Percentiles rank a stretch among this genome's conserved stretches.
phyloP scores from a whole-genome alignment of 2,329 filamentous ascomycete genomes.

The Didymella pinodella region DNA sequence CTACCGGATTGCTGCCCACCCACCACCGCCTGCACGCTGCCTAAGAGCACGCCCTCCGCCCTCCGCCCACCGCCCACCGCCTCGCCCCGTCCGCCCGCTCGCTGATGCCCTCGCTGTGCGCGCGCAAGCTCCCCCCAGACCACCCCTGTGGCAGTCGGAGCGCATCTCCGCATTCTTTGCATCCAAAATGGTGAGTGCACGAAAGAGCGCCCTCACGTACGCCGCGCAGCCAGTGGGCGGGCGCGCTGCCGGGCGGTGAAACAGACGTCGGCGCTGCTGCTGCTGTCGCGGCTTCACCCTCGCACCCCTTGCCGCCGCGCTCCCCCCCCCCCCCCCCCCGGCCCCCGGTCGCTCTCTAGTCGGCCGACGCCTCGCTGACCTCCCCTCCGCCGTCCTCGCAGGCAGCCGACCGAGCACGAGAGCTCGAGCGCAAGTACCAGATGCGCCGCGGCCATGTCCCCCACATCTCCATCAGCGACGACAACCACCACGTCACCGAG shows the following conservation, averaged over 20 bases:
- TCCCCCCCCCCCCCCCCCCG: constrained; percentile 1
- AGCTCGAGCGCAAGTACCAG: constrained; percentile 59
- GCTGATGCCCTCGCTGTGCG: constrained; percentile 18
- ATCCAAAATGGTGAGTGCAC: constrained; percentile 35
- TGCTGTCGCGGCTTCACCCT: constrained; percentile 11
- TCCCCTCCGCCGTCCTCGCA: constrained; percentile 33
- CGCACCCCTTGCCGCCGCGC: constrained; percentile 15
- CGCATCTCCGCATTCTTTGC: constrained; percentile 29
- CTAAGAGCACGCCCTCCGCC: constrained; percentile 2
- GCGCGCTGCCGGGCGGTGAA: constrained; percentile 6
- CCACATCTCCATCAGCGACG: constrained; percentile 79
- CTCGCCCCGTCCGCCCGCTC: constrained; percentile 1
- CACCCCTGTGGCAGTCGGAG: constrained; percentile 30
- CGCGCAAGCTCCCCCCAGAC: constrained; percentile 24
- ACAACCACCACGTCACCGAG: constrained; percentile 92
- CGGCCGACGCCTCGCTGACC: constrained; percentile 35
- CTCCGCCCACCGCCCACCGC: no score
- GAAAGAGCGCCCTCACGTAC: constrained; percentile 9
- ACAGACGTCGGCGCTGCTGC: constrained; percentile 17
- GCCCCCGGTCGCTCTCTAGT: not conserved
- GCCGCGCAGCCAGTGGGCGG: constrained; percentile 12
- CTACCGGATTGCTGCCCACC: constrained; percentile 2
- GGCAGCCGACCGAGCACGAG: constrained; percentile 53
- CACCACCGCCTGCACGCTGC: constrained; percentile 7
- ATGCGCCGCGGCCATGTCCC: constrained; percentile 65